A percentile compares a stretch with the other conserved stretches of the same genome.
Conservation (phyloP, 768 basidiomycete species). For the Pulveroboletus sp. region DNA sequence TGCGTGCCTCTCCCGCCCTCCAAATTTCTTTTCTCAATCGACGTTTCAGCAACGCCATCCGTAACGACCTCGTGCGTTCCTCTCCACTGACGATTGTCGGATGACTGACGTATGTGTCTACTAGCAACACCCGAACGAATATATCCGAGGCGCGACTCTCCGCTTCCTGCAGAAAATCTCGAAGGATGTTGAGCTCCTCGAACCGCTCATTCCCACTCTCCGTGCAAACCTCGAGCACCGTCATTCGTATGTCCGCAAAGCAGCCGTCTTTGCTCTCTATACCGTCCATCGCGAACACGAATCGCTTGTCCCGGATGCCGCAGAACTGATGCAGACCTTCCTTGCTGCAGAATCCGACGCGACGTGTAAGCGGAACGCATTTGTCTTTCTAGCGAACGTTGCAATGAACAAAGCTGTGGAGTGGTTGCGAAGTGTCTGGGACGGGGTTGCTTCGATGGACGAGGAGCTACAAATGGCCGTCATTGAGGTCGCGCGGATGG, state of each 20-base stretch:
- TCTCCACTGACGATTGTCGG: background rate
- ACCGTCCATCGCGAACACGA: constrained; percentile 94
- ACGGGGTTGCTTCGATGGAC: constrained; percentile 76
- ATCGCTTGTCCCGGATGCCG: constrained; percentile 91
- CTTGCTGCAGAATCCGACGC: constrained; percentile 93
- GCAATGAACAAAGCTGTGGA: constrained; percentile 90
- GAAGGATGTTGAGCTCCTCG: constrained; percentile 88
- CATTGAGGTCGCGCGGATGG: constrained; percentile 88
- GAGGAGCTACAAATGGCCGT: constrained; percentile 94
- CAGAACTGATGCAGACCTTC: constrained; percentile 95
- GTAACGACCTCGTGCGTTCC: constrained; percentile 84
- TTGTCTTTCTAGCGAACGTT: constrained; percentile 85
- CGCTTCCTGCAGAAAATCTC: constrained; percentile 95
- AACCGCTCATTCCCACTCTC: constrained; percentile 92
- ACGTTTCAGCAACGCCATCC: constrained; percentile 79
- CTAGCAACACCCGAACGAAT: constrained; percentile 99
- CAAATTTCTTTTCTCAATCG: constrained; percentile 7
- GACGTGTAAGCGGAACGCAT: constrained; percentile 95
- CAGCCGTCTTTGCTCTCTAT: constrained; percentile 94
- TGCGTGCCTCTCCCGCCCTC: constrained; percentile 41
- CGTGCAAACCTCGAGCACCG: constrained; percentile 94
- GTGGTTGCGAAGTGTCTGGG: constrained; percentile 82
- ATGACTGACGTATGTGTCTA: background rate
- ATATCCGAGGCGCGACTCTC: constrained; percentile 96
- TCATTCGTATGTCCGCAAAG: constrained; percentile 96